A percentile compares a stretch with the other conserved stretches of the same genome.
Conservation (phyloP, 208 protist genomes). For the Pavlovales sp. region DNA sequence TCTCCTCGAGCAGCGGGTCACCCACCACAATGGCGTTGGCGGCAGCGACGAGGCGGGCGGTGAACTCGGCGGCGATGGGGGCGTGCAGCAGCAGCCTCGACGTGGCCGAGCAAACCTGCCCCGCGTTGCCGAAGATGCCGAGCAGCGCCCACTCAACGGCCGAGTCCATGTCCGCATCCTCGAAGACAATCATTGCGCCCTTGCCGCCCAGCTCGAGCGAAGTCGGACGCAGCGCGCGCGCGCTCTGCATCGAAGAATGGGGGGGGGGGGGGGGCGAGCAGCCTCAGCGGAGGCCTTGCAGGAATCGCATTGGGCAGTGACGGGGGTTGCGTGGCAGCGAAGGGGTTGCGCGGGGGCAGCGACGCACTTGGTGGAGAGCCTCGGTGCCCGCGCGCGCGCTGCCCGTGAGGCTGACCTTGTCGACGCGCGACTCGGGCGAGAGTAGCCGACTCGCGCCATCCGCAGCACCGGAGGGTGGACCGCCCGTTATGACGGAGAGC, state of each 20-base stretch:
- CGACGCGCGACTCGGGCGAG: constrained; percentile 68
- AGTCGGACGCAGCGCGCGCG: not conserved
- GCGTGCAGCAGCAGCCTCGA: constrained; percentile 75
- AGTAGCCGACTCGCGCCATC: constrained; percentile 61
- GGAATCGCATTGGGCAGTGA: too few relatives aligned
- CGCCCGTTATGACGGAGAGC: constrained; percentile 75
- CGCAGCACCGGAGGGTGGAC: constrained; percentile 50
- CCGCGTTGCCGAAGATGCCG: constrained; percentile 57
- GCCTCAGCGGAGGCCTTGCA: too few relatives aligned
- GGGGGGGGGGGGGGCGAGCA: constrained; percentile 60
- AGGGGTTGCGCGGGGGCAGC: too few relatives aligned
- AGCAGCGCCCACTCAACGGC: constrained; percentile 15
- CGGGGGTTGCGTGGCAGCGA: too few relatives aligned
- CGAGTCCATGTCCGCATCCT: constrained; percentile 78
- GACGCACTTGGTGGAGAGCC: constrained; percentile 63
- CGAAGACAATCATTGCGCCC: constrained; percentile 78
- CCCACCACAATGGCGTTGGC: constrained; percentile 66
- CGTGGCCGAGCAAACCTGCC: constrained; percentile 79
- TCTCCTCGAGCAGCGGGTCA: constrained; percentile 66
- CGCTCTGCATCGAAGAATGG: constrained; percentile 56
- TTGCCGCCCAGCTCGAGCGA: constrained; percentile 83
- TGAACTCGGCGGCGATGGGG: constrained; percentile 68
- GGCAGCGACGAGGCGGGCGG: constrained; percentile 58
- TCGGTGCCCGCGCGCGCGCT: constrained; percentile 71
- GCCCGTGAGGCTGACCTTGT: constrained; percentile 80